A percentile compares a stretch with the other conserved stretches of the same genome.
phyloP scores from a whole-genome alignment of 2,329 filamentous ascomycete genomes.

The Colletotrichum sp. region DNA sequence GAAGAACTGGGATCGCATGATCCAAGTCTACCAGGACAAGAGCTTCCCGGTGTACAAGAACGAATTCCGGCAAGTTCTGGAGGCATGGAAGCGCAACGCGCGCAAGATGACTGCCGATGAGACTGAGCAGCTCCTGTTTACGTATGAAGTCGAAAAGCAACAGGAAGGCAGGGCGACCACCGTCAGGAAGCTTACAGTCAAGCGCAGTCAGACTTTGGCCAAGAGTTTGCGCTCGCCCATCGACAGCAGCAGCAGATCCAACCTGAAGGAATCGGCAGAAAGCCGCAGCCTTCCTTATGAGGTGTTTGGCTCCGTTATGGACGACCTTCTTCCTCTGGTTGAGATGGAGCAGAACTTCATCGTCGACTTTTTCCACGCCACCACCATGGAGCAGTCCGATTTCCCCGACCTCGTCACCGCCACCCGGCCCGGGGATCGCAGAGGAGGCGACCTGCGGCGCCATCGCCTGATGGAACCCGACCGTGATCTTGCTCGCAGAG shows the following conservation, averaged over 20 bases:
- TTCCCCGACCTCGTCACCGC: slow-evolving; percentile 81
- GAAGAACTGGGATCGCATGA: slow-evolving; percentile 79
- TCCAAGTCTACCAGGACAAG: slow-evolving; percentile 81
- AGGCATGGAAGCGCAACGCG: slow-evolving; percentile 80
- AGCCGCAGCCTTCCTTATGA: slow-evolving; percentile 78
- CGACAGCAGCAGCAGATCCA: slow-evolving; percentile 58
- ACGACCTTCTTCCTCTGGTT: slow-evolving; percentile 82
- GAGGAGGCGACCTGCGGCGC: slow-evolving; percentile 73
- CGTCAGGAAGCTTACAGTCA: slow-evolving; percentile 90
- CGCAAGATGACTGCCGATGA: slow-evolving; percentile 80
- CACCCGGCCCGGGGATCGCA: slow-evolving; percentile 69
- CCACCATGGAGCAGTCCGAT: slow-evolving; percentile 80
- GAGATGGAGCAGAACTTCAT: slow-evolving; percentile 97
- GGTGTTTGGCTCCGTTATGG: slow-evolving; percentile 78
- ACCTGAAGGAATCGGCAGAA: slow-evolving; percentile 64
- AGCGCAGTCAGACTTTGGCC: slow-evolving; percentile 87
- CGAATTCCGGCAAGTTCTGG: slow-evolving; percentile 79
- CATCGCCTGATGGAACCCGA: slow-evolving; percentile 88
- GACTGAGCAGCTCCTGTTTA: slow-evolving; percentile 80
- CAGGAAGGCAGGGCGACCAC: slow-evolving; percentile 77
- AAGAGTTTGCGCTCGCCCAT: slow-evolving; percentile 73
- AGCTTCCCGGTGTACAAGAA: slow-evolving; percentile 79
- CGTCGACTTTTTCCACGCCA: slow-evolving; percentile 95
- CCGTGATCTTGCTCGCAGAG: slow-evolving; percentile 80
- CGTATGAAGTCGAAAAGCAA: slow-evolving; percentile 82